Percentiles rank a stretch among this genome's conserved stretches.
phyloP scores from a whole-genome alignment of 768 basidiomycete species.

The Galerina sulciceps region DNA sequence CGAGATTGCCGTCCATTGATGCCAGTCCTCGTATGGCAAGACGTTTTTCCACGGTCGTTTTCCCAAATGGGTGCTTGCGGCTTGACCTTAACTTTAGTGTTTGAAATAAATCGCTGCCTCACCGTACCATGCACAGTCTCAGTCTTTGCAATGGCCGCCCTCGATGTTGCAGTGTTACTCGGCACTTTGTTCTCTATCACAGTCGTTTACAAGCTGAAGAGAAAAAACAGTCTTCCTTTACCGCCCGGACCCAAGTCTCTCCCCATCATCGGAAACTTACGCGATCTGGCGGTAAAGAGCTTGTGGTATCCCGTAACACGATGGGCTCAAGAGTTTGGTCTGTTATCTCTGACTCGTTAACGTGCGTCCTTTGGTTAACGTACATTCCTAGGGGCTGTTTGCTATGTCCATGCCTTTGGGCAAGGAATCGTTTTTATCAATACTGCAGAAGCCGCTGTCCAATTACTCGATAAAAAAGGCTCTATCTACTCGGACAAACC shows the following conservation, averaged over 20 bases:
- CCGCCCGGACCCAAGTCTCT: conserved; percentile 5
- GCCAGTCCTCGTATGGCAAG: too few relatives aligned
- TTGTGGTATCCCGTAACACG: background rate
- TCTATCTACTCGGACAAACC: conserved; percentile 19
- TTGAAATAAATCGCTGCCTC: too few relatives aligned
- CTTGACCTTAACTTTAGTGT: too few relatives aligned
- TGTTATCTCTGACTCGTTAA: background rate
- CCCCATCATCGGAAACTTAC: conserved; percentile 1
- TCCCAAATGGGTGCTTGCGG: too few relatives aligned
- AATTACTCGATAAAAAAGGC: too few relatives aligned
- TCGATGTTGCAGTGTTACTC: too few relatives aligned
- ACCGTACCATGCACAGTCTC: too few relatives aligned
- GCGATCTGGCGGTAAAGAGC: background rate
- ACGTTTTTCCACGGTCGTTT: too few relatives aligned
- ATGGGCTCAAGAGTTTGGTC: conserved; percentile 2
- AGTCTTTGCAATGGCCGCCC: too few relatives aligned
- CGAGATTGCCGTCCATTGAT: too few relatives aligned
- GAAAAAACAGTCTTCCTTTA: background rate
- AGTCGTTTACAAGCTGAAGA: too few relatives aligned
- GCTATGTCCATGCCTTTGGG: conserved; percentile 17
- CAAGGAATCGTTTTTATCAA: conserved; percentile 16
- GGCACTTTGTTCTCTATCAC: too few relatives aligned
- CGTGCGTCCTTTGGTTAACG: background rate
- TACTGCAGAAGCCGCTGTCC: conserved; percentile 13
- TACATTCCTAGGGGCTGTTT: background rate